Percentiles rank a stretch among this genome's conserved stretches.
Conservation (phyloP, 441 rosid species). For the Eruca vesicaria region DNA sequence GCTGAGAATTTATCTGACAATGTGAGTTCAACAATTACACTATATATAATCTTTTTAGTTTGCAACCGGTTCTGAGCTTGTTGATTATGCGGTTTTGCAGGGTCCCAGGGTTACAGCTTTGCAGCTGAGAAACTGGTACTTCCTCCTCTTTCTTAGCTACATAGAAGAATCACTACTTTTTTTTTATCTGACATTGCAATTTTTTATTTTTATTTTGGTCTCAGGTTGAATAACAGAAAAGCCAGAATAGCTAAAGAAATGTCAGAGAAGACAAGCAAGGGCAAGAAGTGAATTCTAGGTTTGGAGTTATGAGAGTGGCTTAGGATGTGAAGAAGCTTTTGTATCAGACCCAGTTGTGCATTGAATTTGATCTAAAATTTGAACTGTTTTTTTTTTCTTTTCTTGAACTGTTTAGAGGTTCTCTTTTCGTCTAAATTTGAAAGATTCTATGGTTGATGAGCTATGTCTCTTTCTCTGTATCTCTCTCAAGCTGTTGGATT, state of each 20-base stretch:
- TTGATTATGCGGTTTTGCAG: slow-evolving; percentile 49
- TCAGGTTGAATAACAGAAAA: slow-evolving; percentile 96
- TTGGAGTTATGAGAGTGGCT: slow-evolving; percentile 65
- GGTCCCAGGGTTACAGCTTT: slow-evolving; percentile 90
- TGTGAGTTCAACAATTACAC: slow-evolving; percentile 50
- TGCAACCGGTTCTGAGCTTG: background rate
- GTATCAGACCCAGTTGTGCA: slow-evolving; percentile 14
- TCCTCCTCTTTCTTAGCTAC: background rate
- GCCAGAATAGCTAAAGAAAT: slow-evolving; percentile 83
- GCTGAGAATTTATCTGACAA: slow-evolving; percentile 68
- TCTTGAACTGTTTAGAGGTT: background rate
- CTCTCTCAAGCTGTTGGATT: background rate
- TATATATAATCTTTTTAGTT: background rate
- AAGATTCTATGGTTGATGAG: background rate
- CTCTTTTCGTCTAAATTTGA: background rate
- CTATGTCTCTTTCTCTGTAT: background rate
- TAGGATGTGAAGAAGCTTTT: slow-evolving; percentile 52
- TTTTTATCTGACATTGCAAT: background rate
- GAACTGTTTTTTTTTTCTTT: background rate
- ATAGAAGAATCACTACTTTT: background rate
- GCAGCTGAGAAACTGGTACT: slow-evolving; percentile 94
- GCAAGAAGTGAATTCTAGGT: slow-evolving; percentile 50
- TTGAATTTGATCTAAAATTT: background rate
- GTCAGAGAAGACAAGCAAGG: slow-evolving; percentile 50
- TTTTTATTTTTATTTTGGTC: background rate